Base-by-base conservation (phyloP, 106 monocot genomes). In the Dendrobium chrysotoxum region DNA sequence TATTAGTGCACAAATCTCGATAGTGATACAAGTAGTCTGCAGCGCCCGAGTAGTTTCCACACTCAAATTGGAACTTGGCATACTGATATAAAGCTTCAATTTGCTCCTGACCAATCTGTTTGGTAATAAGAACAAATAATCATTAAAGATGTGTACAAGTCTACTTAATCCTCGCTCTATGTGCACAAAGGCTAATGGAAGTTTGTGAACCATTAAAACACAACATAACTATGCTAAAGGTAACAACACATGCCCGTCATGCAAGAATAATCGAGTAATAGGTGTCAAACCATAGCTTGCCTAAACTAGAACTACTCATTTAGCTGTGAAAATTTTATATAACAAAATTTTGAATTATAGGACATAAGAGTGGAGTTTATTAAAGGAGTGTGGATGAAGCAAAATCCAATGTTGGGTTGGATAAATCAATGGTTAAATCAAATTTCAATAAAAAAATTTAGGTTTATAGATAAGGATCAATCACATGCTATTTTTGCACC, bases 61-160 rank as follows among this genome's bases (percentile, higher is more conserved):
- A 99, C 75, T 99, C 98, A 82, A 99, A 99, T 79, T 99, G 98
- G 77, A 99, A 99, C 78, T 99, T 99, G 3, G 95, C 95, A 87
- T 93, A 99, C 80, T 99, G 98, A 88, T 95, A 99, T 68, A 99
- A 76, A 78, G 91, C 95, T 79, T 99, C 98, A 53, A 99, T 95
- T 77, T 99, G 95, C 30, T 99, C 91, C 5, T 86, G 57, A 78
- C 95, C 98, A 90, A 99, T 99, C 98, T 99, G 88, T 66, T 77
- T 4, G 66, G 21, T 41, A 74, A 70, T 67, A 67, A 26, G 66
- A 30, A 67, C 1, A 12, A 55, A 55, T 55, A 55, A 55, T 44
- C 20, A 17, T 17, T 55, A 55, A 55, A 55, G 55, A 55, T 55
- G 55, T 3, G 15, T 12, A 55, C 20, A 55, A 12, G 20, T 20